Evolutionary conservation across 2,329 filamentous ascomycete genomes (phyloP), one percentile per base, ranked within the genome.

Genomic region (Pseudogymnoascus sp.): DNA sequence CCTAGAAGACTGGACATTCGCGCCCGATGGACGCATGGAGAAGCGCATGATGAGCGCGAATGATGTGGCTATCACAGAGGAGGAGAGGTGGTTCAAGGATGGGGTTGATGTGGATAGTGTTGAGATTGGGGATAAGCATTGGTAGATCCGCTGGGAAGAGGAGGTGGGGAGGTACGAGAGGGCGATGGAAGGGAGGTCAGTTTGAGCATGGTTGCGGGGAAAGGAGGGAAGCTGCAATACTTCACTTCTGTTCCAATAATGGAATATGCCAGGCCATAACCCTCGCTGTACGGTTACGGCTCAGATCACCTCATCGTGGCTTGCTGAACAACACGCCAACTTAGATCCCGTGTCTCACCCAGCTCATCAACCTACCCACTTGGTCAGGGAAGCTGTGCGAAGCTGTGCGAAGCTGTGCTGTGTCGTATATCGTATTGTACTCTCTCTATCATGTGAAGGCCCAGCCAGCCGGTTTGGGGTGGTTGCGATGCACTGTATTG

Each of bases 21-120:
- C 84, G 0, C 78, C 81, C 1, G 82, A 89, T 68, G 88, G 88
- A 0, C 76, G 84, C 59, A 91, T 91, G 88, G 77, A 82, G 64
- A 91, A 90, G 79, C 76, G 88, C 52, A 83, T 87, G 78, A 91
- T 91, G 88, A 90, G 87, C 69, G 88, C 84, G 0, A 90, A 90
- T 66, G 86, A 91, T 72, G 78, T 90, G 38, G 81, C 80, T 70
- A 87, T 90, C 61, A 68, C 65, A 0, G 82, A 87, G 26, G 77
- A 73, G 37, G 84, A 87, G 72, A 78, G 88, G 45, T 91, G 88
- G 87, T 91, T 87, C 70, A 82, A 77, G 68, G 83, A 88, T 2
- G 86, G 82, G 0, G 82, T 90, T 1, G 84, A 91, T 71, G 85
- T 91, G 1, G 84, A 91, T 68, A 70, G 75, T 2, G 87, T 90